Conservation (phyloP, 2,329 filamentous ascomycete species). For the Exophiala sp. region DNA sequence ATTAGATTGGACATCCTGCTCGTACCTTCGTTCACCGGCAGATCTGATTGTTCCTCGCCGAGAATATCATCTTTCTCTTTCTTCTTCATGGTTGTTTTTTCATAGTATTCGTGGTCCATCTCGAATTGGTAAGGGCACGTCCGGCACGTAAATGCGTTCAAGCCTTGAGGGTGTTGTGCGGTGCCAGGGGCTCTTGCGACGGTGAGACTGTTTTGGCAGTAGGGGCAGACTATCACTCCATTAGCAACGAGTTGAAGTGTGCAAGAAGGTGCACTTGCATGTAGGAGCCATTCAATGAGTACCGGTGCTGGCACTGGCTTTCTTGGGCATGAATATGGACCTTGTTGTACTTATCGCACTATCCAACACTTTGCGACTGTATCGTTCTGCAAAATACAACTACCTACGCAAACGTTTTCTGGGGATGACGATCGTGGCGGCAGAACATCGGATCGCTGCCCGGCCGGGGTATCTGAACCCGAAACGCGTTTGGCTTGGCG, state of each 20-base stretch:
- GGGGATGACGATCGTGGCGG: background rate
- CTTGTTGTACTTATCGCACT: background rate
- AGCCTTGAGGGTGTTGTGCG: slow-evolving; percentile 39
- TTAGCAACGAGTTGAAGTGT: background rate
- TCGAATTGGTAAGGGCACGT: slow-evolving; percentile 91
- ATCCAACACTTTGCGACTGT: background rate
- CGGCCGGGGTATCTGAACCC: background rate
- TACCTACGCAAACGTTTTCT: background rate
- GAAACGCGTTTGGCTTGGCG: background rate
- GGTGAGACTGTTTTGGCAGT: slow-evolving; percentile 49
- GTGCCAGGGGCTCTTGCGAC: slow-evolving; percentile 41
- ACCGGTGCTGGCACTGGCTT: too few species aligned
- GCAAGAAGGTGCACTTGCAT: slow-evolving; percentile 31
- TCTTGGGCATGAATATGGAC: background rate
- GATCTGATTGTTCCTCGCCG: slow-evolving; percentile 46
- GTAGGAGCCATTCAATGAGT: slow-evolving; percentile 35
- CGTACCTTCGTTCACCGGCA: slow-evolving; percentile 28
- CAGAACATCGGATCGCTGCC: background rate
- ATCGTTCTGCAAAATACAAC: background rate
- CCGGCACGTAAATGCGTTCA: slow-evolving; percentile 88
- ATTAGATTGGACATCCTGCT: background rate
- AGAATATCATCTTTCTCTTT: slow-evolving; percentile 89
- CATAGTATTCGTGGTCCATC: slow-evolving; percentile 75
- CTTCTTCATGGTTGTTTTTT: slow-evolving; percentile 73
- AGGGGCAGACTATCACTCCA: slow-evolving; percentile 42